Evolutionary conservation across 306 rosid species (phyloP), one percentile per base, ranked within the genome.

Genomic region (Alnus glutinosa): DNA sequence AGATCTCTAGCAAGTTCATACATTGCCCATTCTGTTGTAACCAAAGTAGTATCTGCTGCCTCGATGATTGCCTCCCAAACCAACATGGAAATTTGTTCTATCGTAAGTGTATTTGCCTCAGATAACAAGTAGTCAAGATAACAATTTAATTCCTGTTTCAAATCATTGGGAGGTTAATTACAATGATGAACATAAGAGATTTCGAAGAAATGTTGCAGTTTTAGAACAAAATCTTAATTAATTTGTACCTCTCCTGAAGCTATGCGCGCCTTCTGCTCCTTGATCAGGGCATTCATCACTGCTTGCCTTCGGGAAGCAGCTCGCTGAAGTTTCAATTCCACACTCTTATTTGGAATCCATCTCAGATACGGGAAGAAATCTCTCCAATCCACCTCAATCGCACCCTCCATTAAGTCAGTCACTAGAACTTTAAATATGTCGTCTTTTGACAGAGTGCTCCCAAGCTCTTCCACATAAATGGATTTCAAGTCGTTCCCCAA

Each of bases 331-430:
- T 86, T 93, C 73, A 10, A 76, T 73, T 93, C 98, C 49, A 90
- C 0, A 36, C 75, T 67, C 79, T 61, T 89, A 82, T 95, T 95
- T 16, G 99, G 99, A 90, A 95, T 69, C 99, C 99, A 95, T 78
- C 78, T 85, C 81, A 95, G 85, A 82, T 93, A 93, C 2, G 99
- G 99, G 81, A 95, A 95, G 87, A 95, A 95, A 76, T 95, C 99
- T 81, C 99, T 84, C 99, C 99, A 95, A 70, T 95, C 99, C 82
- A 95, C 94, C 71, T 95, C 97, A 61, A 95, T 93, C 54, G 99
- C 98, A 70, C 98, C 99, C 83, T 93, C 94, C 97, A 93, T 89
- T 12, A 84, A 23, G 77, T 93, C 99, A 62, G 83, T 58, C 78
- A 95, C 99, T 32, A 95, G 89, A 81, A 82, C 80, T 76, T 79